Percentiles rank a stretch among this genome's conserved stretches.
phyloP scores from a whole-genome alignment of 345 rosid species.

The Aurinia saxatilis region DNA sequence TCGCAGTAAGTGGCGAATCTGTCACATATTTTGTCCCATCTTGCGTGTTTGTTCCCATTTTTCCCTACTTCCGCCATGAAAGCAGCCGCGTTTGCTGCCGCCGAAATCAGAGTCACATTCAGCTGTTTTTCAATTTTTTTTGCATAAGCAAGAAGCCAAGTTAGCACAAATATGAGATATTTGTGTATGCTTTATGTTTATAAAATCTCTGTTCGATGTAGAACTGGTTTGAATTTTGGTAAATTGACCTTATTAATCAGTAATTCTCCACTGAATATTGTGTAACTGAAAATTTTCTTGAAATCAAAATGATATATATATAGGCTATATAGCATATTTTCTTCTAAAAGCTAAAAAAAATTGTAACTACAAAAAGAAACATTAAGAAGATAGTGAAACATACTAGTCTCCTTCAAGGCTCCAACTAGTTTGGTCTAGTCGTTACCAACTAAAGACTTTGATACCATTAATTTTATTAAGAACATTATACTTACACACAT shows the following conservation, averaged over 20 bases:
- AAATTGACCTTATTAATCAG: no score
- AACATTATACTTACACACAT: neutral
- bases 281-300: no score
- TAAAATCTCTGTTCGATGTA: no score
- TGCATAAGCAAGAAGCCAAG: neutral
- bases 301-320: neutral
- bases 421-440: slow-evolving; percentile 6
- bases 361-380: neutral
- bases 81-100: slow-evolving; percentile 62
- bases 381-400: neutral
- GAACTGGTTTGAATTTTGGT: no score
- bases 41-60: slow-evolving; percentile 79
- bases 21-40: slow-evolving; percentile 80
- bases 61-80: slow-evolving; percentile 85
- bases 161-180: neutral
- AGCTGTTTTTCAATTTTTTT: no score
- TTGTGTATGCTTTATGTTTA: no score
- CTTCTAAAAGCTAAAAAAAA: neutral
- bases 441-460: neutral
- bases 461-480: neutral
- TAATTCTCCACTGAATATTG: no score
- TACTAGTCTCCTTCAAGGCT: neutral
- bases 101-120: slow-evolving; percentile 52
- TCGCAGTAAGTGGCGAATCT: slow-evolving; percentile 58
- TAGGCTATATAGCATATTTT: neutral